These are phyloP conservation scores for Debaryomyces sp. DNA, from an alignment of 1,139 yeast genomes.

Conservation along the genomic window DNA sequence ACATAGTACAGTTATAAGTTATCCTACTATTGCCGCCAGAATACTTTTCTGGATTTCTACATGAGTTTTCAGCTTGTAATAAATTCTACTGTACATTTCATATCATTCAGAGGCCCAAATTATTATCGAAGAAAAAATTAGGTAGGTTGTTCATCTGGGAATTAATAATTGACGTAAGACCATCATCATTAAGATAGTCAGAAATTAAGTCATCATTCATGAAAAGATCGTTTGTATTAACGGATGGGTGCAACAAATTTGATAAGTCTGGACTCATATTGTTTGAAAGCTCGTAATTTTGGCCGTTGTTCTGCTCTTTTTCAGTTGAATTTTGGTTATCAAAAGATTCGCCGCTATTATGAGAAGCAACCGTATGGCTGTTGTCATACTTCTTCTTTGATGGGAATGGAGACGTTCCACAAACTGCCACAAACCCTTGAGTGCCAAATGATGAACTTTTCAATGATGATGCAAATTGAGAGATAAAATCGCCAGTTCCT, in stretches of 20 bases:
- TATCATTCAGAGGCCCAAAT: slow-evolving; percentile 23
- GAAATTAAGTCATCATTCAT: slow-evolving; percentile 13
- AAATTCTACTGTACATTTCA: too few relatives aligned
- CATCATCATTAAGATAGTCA: slow-evolving; percentile 22
- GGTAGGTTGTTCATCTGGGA: slow-evolving; percentile 31
- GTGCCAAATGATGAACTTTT: slow-evolving; percentile 6
- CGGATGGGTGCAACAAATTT: slow-evolving; percentile 23
- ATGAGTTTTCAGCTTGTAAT: not conserved
- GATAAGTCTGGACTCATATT: slow-evolving; percentile 23
- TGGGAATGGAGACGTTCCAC: slow-evolving; percentile 19
- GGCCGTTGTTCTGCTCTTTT: not conserved
- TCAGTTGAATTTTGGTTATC: not conserved
- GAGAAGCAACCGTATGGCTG: not conserved
- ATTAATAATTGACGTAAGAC: slow-evolving; percentile 18
- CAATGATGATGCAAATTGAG: not conserved
- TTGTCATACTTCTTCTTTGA: not conserved
- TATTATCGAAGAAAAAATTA: slow-evolving; percentile 44
- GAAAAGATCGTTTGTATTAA: slow-evolving; percentile 5
- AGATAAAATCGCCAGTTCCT: not conserved
- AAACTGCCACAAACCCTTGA: slow-evolving; percentile 13
- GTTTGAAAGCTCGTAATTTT: not conserved
- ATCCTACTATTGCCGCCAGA: not conserved
- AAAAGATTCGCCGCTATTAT: not conserved
- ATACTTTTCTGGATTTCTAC: not conserved
- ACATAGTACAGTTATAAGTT: not conserved